Evolutionary conservation across 495 filamentous ascomycete genomes (phyloP).

Genomic region (Trichoderma gamsii): DNA sequence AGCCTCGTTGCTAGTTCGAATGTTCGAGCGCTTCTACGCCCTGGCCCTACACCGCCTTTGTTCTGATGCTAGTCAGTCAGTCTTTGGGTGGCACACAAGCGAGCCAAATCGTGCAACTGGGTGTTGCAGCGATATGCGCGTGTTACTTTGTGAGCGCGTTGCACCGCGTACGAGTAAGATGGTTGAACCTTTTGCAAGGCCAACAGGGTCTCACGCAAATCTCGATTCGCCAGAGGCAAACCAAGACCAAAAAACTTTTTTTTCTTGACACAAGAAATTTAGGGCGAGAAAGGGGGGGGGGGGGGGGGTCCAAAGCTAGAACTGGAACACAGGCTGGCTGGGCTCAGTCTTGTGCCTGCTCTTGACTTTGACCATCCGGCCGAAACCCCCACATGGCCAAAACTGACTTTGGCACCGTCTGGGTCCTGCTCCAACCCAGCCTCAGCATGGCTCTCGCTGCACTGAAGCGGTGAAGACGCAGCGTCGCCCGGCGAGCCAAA

Average conservation of each 20-base stretch:
- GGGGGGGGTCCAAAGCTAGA: background rate
- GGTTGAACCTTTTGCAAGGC: background rate
- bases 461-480: background rate
- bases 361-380: background rate
- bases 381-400: background rate
- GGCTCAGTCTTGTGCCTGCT: slow-evolving; percentile 8
- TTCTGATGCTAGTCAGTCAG: background rate
- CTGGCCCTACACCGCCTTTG: background rate
- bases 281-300: background rate
- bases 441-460: background rate
- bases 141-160: background rate
- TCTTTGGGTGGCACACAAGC: background rate
- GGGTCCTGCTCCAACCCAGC: background rate
- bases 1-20: background rate
- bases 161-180: too few relatives aligned
- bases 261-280: background rate
- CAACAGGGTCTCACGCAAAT: background rate
- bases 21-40: background rate
- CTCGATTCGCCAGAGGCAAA: background rate
- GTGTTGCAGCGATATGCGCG: background rate
- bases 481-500: background rate
- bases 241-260: background rate
- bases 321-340: background rate
- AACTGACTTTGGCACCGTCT: slow-evolving; percentile 11
- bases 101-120: background rate